Base-by-base conservation (phyloP, 2,329 filamentous ascomycete genomes). In the Polychaeton citri region DNA sequence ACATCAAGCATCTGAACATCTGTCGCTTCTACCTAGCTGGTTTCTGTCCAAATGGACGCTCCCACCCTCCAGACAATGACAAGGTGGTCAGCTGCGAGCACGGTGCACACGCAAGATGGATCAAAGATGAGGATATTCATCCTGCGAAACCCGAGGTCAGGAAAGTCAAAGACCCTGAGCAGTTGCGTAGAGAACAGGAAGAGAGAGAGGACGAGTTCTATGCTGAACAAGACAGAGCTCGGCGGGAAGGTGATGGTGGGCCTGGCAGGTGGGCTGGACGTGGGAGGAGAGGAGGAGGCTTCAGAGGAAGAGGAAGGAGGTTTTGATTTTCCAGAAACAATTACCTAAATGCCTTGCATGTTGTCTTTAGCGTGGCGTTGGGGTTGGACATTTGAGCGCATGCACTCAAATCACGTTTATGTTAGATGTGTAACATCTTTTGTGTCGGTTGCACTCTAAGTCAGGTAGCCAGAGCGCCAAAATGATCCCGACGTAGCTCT, bases 11-110 rank as follows among this genome's bases (percentile, higher is more conserved):
- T 44, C 51, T 55, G 21, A 77, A 72, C 45, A 59, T 94, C 5
- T 98, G 90, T 55, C 69, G 69, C 2, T 94, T 80, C 57, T 98
- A 93, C 55, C 66, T 96, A 12, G 85, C 85, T 6, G 90, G 90
- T 1, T 98, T 98, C 65, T 98, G 90, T 56, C 90, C 90, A 0
- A 81, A 93, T 37, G 88, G 79, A 1, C 41, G 55, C 15, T 43
- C 47, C 3, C 50, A 53, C 24, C 52, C 54, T 2, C 55, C 56
- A 4, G 53, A 51, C 16, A 40, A 40, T 16, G 56, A 59, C 35
- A 52, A 52, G 30, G 54, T 58, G 10, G 53, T 59, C 42, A 65
- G 66, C 6, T 98, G 90, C 62, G 77, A 76, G 53, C 74, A 80
- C 43, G 83, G 83, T 15, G 80, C 84, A 5, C 90, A 98, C 59